These are phyloP conservation scores for Fusarium acutatum DNA, from an alignment of 2,329 filamentous ascomycete genomes.

Conservation along the genomic window DNA sequence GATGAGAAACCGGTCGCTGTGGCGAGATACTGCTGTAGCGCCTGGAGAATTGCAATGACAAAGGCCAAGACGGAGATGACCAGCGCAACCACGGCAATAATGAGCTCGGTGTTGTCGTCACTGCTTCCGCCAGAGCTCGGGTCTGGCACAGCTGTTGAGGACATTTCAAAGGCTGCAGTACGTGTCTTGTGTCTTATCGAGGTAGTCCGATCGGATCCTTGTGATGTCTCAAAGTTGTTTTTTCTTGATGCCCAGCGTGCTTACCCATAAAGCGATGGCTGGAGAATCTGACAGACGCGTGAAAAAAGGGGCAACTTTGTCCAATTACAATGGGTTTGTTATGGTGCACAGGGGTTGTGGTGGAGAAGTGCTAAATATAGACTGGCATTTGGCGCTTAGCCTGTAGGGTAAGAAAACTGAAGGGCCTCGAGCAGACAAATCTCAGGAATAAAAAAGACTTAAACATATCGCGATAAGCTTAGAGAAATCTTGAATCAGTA, in stretches of 20 bases:
- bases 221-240: not conserved
- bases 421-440: accelerated
- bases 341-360: not conserved
- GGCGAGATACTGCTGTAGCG: slow-evolving; percentile 53
- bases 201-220: not conserved
- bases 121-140: not conserved
- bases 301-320: not conserved
- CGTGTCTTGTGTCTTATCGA: no score
- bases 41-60: slow-evolving; percentile 50
- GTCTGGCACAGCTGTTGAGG: not conserved
- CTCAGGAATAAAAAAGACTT: not conserved
- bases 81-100: slow-evolving; percentile 50
- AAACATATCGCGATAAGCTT: not conserved
- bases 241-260: not conserved
- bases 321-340: not conserved
- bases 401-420: not conserved
- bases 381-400: not conserved
- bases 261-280: not conserved
- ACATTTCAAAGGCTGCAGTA: not conserved
- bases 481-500: no score
- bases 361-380: not conserved
- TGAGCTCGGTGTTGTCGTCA: slow-evolving; percentile 36
- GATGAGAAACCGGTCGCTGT: slow-evolving; percentile 53
- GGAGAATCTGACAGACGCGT: not conserved
- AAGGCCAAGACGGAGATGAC: slow-evolving; percentile 53